phyloP scores from a whole-genome alignment of 169 alveolate species.

The Eimeria necatrix region DNA sequence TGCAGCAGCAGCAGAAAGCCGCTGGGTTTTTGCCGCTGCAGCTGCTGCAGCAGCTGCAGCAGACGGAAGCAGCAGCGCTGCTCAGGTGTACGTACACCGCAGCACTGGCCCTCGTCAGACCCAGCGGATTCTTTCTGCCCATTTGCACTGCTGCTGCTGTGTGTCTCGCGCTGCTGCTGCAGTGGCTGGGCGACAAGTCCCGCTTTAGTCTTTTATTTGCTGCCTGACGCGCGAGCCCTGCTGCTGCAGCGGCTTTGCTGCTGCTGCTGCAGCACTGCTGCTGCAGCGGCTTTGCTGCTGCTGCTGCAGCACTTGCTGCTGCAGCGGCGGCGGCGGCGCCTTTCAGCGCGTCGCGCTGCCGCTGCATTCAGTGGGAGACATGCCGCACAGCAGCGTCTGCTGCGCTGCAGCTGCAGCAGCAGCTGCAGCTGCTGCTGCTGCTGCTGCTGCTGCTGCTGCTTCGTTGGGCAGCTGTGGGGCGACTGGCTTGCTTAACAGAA shows the following conservation, averaged over 20 bases:
- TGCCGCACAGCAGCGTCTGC: no score
- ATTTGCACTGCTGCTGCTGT: conserved; percentile 18
- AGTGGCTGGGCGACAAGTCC: conserved; percentile 6
- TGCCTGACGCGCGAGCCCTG: background rate
- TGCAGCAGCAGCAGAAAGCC: background rate
- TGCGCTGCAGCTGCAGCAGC: no score
- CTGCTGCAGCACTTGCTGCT: background rate
- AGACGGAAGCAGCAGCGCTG: conserved; percentile 12
- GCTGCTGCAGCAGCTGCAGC: conserved; percentile 54
- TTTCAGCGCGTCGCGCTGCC: no score
- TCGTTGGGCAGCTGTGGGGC: no score
- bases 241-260: background rate
- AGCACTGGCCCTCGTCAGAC: conserved; percentile 36
- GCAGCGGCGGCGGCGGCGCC: no score
- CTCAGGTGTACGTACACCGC: conserved; percentile 26
- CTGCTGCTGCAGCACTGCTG: background rate
- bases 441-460: no score
- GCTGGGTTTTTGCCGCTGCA: conserved; percentile 5
- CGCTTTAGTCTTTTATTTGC: background rate
- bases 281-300: background rate
- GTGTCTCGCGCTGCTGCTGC: conserved; percentile 57
- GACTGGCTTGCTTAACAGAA: no score
- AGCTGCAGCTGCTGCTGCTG: no score
- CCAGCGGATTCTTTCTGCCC: background rate
- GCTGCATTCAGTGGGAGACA: no score